Percentiles rank a stretch among this genome's conserved stretches.
Conservation (phyloP, 2,329 filamentous ascomycete genomes). For the Fusarium sp. region DNA sequence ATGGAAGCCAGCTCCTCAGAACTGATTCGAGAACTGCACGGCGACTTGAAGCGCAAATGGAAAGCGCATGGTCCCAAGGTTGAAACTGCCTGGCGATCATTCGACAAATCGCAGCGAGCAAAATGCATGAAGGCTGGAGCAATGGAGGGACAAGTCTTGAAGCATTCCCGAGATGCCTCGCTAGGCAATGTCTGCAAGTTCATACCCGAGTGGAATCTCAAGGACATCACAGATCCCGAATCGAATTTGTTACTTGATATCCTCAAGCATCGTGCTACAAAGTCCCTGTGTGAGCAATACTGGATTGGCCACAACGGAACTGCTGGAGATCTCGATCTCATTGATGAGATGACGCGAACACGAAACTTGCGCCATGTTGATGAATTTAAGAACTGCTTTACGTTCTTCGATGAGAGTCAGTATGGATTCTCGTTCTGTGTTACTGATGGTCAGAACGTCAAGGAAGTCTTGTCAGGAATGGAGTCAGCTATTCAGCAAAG, state of each 20-base stretch:
- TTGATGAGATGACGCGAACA: constrained; percentile 51
- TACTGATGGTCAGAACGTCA: neutral
- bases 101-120: constrained; percentile 50
- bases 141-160: constrained; percentile 53
- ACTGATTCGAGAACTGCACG: constrained; percentile 46
- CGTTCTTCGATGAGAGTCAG: constrained; percentile 50
- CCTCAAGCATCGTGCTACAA: constrained; percentile 54
- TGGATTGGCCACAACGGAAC: constrained; percentile 43
- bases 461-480: constrained; percentile 20
- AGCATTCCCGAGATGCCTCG: constrained; percentile 50
- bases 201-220: constrained; percentile 59
- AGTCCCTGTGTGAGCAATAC: constrained; percentile 52
- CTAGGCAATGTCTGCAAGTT: constrained; percentile 55
- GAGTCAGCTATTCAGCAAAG: constrained; percentile 38
- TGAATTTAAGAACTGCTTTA: constrained; percentile 49
- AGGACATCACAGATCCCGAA: constrained; percentile 50
- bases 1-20: neutral
- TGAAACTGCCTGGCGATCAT: constrained; percentile 55
- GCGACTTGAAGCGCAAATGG: constrained; percentile 56
- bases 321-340: constrained; percentile 53
- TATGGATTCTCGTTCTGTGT: constrained; percentile 54
- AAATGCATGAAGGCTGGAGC: constrained; percentile 52
- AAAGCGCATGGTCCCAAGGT: constrained; percentile 50
- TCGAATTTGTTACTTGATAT: constrained; percentile 54
- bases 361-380: constrained; percentile 48